Conservation (phyloP, 352 stramenopile genomes). For the Phytophthora podocarpi region DNA sequence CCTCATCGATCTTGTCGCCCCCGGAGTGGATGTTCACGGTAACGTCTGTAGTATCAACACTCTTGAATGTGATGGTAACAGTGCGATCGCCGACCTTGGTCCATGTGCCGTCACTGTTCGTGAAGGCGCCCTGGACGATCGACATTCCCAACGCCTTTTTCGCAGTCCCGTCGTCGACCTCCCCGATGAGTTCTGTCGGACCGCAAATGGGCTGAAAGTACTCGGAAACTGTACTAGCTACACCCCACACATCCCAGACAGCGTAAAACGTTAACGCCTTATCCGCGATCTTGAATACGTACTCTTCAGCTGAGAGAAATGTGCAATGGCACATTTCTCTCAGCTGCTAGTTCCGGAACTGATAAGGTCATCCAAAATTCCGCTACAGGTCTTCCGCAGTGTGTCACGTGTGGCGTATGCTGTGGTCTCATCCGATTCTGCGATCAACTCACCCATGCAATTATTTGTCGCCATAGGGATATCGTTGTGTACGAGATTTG, state of each 20-base stretch:
- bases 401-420: too few species aligned
- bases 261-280: constrained; percentile 38
- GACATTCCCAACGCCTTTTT: constrained; percentile 34
- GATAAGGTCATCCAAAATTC: too few species aligned
- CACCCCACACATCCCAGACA: constrained; percentile 40
- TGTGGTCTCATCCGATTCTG: constrained; percentile 22
- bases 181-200: constrained; percentile 40
- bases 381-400: too few species aligned
- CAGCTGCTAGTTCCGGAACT: too few species aligned
- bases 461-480: constrained; percentile 45
- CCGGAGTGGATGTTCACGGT: constrained; percentile 33
- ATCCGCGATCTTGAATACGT: constrained; percentile 36
- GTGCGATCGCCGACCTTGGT: constrained; percentile 21
- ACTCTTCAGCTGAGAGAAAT: constrained; percentile 28
- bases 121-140: constrained; percentile 36
- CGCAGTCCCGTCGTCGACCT: constrained; percentile 38
- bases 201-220: constrained; percentile 50
- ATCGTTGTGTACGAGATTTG: constrained; percentile 48
- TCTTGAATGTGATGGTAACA: too few species aligned
- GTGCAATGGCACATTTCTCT: too few species aligned
- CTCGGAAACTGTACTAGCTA: constrained; percentile 30
- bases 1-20: constrained; percentile 20
- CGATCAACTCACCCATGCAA: constrained; percentile 34
- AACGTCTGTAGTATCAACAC: constrained; percentile 32
- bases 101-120: constrained; percentile 24